Evolutionary conservation across 2,329 filamentous ascomycete species (phyloP).

Genomic region (Bipolaris oryzae): DNA sequence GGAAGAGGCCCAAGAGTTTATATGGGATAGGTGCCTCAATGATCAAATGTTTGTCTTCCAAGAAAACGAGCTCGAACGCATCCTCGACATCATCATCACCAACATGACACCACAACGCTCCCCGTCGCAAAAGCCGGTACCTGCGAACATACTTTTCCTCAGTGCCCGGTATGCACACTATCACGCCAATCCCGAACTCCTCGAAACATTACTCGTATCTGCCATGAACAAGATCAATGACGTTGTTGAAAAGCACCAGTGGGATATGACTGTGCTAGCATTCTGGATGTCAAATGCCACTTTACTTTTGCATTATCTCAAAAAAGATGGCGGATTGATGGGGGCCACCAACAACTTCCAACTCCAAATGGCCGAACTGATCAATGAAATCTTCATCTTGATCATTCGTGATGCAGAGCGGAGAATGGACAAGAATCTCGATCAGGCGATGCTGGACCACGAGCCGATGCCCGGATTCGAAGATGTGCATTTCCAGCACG

Average conservation of each 20-base stretch:
- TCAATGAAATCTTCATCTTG: slow-evolving; percentile 98
- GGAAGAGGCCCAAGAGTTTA: slow-evolving; percentile 90
- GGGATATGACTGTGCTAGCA: slow-evolving; percentile 99
- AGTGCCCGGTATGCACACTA: slow-evolving; percentile 97
- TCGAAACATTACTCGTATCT: slow-evolving; percentile 78
- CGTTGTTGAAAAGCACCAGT: slow-evolving; percentile 93
- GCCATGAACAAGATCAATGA: slow-evolving; percentile 97
- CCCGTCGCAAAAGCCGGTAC: slow-evolving; percentile 95
- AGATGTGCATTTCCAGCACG: slow-evolving; percentile 94
- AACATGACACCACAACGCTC: slow-evolving; percentile 97
- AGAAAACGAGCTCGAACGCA: slow-evolving; percentile 86
- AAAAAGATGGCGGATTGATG: slow-evolving; percentile 85
- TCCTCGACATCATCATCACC: slow-evolving; percentile 94
- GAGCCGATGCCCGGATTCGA: slow-evolving; percentile 98
- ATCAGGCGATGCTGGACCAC: slow-evolving; percentile 93
- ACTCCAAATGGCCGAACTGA: slow-evolving; percentile 87
- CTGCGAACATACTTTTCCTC: slow-evolving; percentile 95
- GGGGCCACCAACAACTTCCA: slow-evolving; percentile 87
- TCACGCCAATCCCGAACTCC: slow-evolving; percentile 83
- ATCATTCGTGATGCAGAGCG: slow-evolving; percentile 96
- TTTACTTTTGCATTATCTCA: slow-evolving; percentile 91
- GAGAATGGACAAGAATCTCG: slow-evolving; percentile 93
- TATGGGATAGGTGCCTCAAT: slow-evolving; percentile 91
- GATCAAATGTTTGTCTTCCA: slow-evolving; percentile 99
- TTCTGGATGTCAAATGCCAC: slow-evolving; percentile 99